Evolutionary conservation across 257 asterid genomes (phyloP).

Genomic region (Petunia secreta): DNA sequence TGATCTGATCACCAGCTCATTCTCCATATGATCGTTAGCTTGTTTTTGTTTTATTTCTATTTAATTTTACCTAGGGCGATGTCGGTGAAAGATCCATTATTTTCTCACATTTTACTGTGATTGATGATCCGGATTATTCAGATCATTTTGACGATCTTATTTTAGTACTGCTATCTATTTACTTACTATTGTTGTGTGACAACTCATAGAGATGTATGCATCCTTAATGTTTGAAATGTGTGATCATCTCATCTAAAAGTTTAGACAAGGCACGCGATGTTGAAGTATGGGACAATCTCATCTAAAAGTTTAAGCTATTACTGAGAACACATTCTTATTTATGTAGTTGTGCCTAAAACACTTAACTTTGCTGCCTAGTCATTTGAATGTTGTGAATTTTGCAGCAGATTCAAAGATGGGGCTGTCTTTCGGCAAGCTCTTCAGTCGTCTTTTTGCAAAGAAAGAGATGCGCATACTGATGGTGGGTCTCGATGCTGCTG

Average conservation of each 20-base stretch:
- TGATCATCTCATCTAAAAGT: no score
- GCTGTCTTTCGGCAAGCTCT: constrained; percentile 32
- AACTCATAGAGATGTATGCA: neutral
- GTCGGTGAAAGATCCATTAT: no score
- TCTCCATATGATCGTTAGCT: neutral
- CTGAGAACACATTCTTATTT: no score
- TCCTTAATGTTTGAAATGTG: neutral
- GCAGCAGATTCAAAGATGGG: constrained; percentile 25
- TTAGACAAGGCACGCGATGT: no score
- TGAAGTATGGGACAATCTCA: no score
- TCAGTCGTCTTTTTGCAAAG: constrained; percentile 25
- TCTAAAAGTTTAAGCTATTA: no score
- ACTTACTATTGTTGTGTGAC: neutral
- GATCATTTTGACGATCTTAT: neutral
- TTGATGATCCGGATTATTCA: neutral
- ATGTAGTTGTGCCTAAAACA: no score
- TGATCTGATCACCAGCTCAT: neutral
- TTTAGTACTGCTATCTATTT: neutral
- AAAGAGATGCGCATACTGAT: constrained; percentile 18
- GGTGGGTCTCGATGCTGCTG: constrained; percentile 27
- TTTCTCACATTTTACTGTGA: neutral
- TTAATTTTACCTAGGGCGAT: neutral
- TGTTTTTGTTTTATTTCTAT: no score
- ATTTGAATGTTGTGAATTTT: neutral
- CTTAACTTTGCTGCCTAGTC: neutral